A percentile compares a stretch with the other conserved stretches of the same genome.
These are phyloP conservation scores for Yamadazyma olivae DNA, from an alignment of 805 yeast genomes.

Conservation along the genomic window DNA sequence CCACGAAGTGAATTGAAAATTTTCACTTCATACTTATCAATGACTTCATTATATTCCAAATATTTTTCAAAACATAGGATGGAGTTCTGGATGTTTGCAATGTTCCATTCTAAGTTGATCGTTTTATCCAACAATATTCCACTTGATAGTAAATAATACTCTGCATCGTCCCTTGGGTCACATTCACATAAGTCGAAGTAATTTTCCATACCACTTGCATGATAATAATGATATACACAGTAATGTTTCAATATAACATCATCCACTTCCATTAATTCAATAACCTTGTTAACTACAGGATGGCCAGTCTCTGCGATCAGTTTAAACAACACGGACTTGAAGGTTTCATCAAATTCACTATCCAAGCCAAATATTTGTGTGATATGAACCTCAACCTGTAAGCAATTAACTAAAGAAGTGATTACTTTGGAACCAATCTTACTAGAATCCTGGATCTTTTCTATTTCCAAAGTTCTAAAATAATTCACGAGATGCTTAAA, in stretches of 20 bases:
- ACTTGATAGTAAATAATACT: slow-evolving; percentile 12
- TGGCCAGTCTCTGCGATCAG: neutral
- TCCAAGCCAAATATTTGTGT: slow-evolving; percentile 8
- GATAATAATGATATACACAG: slow-evolving; percentile 6
- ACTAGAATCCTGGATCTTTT: too few species aligned
- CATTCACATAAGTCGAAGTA: neutral
- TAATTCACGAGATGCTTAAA: too few species aligned
- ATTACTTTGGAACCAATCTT: neutral
- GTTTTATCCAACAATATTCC: slow-evolving; percentile 22
- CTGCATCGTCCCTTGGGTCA: neutral
- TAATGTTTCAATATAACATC: neutral
- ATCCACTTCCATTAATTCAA: slow-evolving; percentile 1
- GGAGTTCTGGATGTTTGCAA: slow-evolving; percentile 5
- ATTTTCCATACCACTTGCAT: slow-evolving; percentile 1
- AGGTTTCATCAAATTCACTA: slow-evolving; percentile 10
- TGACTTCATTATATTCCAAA: neutral
- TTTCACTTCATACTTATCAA: slow-evolving; percentile 22
- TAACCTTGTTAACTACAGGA: neutral
- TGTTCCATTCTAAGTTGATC: slow-evolving; percentile 21
- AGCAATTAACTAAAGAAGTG: neutral
- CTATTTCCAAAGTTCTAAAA: too few species aligned
- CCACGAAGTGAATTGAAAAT: slow-evolving; percentile 20
- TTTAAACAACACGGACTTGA: slow-evolving; percentile 11
- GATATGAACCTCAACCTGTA: neutral
- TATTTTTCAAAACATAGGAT: slow-evolving; percentile 16